Base-by-base conservation (phyloP, 148 eudicot species). In the Tetragonia tetragonoides region DNA sequence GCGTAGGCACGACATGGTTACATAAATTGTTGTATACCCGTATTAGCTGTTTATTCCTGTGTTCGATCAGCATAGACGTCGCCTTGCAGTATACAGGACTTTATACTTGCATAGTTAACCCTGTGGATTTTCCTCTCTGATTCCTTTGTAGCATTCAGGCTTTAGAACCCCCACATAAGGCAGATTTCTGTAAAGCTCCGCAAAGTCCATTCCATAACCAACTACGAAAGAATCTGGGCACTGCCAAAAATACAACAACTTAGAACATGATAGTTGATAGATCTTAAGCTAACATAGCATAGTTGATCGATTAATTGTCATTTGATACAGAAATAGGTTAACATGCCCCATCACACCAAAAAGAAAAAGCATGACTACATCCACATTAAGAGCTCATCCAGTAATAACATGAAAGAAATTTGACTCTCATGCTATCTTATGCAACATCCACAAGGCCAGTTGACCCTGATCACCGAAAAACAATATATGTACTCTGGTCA, bases 171-270 rank as follows among this genome's bases (percentile, higher is more conserved):
- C 98, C 66, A 94, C 84, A 72, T 89, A 94, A 44, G 97, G 98
- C 89, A 94, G 87, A 77, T 94, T 94, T 77, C 98, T 86, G 87
- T 92, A 94, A 21, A 67, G 68, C 84, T 94, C 97, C 8, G 90
- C 95, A 64, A 87, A 87, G 76, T 94, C 98, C 83, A 94, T 80
- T 71, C 98, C 98, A 77, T 94, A 94, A 63, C 98, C 98, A 53
- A 94, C 97, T 28, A 94, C 95, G 67, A 92, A 92, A 70, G 75
- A 73, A 87, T 92, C 95, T 1, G 93, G 93, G 76, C 95, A 92
- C 98, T 94, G 93, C 83, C 53, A 78, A 39, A 49, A 78, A 42
- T 7, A 56, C 69, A 3, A 87, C 21, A 74, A 66, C 10, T 54
- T 44, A n/a, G 74, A 12, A 28, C 65, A 60, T 60, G 46, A 62